Conservation (phyloP, 768 basidiomycete species). For the Saitozyma podzolica region DNA sequence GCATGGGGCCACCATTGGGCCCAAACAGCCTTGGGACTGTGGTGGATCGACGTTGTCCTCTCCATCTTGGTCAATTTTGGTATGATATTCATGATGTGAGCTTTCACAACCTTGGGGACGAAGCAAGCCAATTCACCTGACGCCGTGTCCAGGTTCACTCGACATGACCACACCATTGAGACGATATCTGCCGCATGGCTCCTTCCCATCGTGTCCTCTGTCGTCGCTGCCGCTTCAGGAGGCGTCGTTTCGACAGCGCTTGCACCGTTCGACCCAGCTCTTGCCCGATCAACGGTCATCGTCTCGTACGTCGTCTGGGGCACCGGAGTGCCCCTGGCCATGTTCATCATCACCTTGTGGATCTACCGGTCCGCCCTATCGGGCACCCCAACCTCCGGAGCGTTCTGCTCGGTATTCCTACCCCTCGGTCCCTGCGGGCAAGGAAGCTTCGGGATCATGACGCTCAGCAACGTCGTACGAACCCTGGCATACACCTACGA, state of each 20-base stretch:
- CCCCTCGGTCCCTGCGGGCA: conserved; percentile 74
- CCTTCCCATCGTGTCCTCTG: conserved; percentile 71
- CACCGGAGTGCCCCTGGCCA: conserved; percentile 63
- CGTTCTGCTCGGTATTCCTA: conserved; percentile 61
- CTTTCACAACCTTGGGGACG: conserved; percentile 11
- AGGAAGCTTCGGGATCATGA: conserved; percentile 55
- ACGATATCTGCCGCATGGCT: conserved; percentile 68
- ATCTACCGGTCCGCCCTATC: conserved; percentile 61
- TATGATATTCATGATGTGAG: conserved; percentile 68
- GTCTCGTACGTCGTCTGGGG: conserved; percentile 58
- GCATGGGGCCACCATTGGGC: conserved; percentile 35
- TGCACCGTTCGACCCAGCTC: conserved; percentile 54
- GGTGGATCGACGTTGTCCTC: conserved; percentile 67
- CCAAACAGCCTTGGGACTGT: conserved; percentile 59
- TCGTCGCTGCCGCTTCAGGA: conserved; percentile 70
- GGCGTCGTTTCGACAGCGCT: conserved; percentile 62
- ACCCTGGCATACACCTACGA: conserved; percentile 22
- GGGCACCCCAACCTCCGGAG: conserved; percentile 21
- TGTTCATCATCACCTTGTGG: conserved; percentile 70
- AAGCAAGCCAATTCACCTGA: background rate
- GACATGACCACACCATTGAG: conserved; percentile 63
- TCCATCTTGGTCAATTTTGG: conserved; percentile 65
- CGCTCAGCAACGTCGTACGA: conserved; percentile 35
- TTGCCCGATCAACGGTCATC: conserved; percentile 62
- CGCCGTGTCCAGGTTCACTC: conserved; percentile 56